Conservation (phyloP, 75 land plant species). For the Picea sitchensis region DNA sequence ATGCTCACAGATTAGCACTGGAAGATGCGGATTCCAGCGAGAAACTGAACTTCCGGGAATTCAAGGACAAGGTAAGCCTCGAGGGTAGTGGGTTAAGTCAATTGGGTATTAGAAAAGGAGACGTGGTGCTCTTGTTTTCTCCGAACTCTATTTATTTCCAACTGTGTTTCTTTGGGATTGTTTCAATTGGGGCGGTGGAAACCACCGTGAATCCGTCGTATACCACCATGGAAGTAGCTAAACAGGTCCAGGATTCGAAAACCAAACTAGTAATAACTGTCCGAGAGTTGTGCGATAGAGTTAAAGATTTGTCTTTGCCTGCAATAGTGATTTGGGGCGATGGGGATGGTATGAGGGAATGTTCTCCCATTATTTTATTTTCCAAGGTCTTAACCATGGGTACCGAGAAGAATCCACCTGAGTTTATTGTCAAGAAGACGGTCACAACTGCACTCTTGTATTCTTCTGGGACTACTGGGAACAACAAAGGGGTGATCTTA, state of each 20-base stretch:
- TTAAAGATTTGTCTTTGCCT: conserved; percentile 22
- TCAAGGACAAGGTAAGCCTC: conserved; percentile 17
- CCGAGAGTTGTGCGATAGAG: conserved; percentile 40
- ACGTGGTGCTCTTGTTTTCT: conserved; percentile 56
- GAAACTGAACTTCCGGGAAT: conserved; percentile 32
- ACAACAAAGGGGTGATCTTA: conserved; percentile 71
- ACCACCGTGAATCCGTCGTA: conserved; percentile 62
- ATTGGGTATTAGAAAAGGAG: conserved; percentile 46
- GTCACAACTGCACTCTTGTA: conserved; percentile 63
- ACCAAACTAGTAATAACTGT: conserved; percentile 55
- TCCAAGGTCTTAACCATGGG: not conserved
- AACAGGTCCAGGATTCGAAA: conserved; percentile 44
- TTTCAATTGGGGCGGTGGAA: conserved; percentile 52
- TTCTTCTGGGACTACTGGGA: conserved; percentile 87
- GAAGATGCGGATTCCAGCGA: conserved; percentile 45
- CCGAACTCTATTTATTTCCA: conserved; percentile 60
- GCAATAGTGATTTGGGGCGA: conserved; percentile 10
- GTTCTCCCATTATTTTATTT: not conserved
- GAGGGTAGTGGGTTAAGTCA: conserved; percentile 16
- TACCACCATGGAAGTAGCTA: conserved; percentile 47
- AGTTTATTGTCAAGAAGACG: conserved; percentile 20
- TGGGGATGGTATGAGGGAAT: not conserved
- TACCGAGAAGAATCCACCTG: conserved; percentile 8
- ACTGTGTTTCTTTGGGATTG: conserved; percentile 40
- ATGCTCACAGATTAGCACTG: conserved; percentile 40